phyloP scores from a whole-genome alignment of 140 eudicot genomes.

The Flaveria floridana region DNA sequence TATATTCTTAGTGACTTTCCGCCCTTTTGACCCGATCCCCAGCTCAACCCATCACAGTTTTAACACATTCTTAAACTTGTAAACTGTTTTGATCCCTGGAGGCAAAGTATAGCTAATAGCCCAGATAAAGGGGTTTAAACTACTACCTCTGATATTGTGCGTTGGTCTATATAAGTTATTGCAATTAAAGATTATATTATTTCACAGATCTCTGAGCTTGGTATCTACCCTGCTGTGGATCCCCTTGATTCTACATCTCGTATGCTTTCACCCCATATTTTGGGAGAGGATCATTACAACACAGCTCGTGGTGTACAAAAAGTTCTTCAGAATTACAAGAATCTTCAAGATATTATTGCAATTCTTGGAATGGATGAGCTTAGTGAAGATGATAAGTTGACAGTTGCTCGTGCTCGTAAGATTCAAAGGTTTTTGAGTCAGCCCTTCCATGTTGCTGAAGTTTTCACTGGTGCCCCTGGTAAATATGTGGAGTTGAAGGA shows the following conservation, averaged over 20 bases:
- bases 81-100: not conserved
- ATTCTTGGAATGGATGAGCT: conserved; percentile 58
- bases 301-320: conserved; percentile 53
- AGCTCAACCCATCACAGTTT: not conserved
- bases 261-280: conserved; percentile 45
- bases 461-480: conserved; percentile 58
- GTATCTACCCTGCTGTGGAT: conserved; percentile 56
- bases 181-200: conserved; percentile 1
- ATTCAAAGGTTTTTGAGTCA: conserved; percentile 51
- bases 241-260: conserved; percentile 54
- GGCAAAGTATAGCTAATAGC: not conserved
- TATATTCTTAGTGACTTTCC: not conserved
- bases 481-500: conserved; percentile 49
- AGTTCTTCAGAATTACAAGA: conserved; percentile 51
- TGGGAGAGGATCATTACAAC: conserved; percentile 52
- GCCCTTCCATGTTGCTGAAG: conserved; percentile 56
- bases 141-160: no score
- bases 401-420: conserved; percentile 50
- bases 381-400: conserved; percentile 50
- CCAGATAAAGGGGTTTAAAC: not conserved
- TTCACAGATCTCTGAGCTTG: conserved; percentile 46
- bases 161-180: not conserved
- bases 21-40: not conserved
- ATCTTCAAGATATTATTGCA: conserved; percentile 53
- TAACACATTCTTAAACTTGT: not conserved